Evolutionary conservation across 305 asterid species (phyloP).

Genomic region (Coffea humblotiana): DNA sequence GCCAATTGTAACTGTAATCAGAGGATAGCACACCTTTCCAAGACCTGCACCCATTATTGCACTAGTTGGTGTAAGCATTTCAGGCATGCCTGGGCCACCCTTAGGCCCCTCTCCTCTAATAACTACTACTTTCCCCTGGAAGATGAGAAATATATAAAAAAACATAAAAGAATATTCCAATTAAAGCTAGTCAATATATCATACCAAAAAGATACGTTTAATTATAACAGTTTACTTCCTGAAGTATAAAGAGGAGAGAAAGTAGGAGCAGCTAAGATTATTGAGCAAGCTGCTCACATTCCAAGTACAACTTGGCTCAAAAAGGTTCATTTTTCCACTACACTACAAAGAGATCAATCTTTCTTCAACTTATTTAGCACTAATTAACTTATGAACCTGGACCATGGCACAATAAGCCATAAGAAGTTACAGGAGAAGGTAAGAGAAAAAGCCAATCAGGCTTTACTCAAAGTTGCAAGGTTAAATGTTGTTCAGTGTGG

Average conservation of each 20-base stretch:
- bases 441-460: too few species aligned
- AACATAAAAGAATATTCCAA: neutral
- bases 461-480: too few species aligned
- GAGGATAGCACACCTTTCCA: conserved; percentile 63
- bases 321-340: too few species aligned
- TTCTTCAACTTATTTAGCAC: too few species aligned
- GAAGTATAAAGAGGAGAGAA: neutral
- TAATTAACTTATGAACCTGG: too few species aligned
- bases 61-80: conserved; percentile 98
- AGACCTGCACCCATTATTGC: conserved; percentile 99
- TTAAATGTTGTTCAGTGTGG: too few species aligned
- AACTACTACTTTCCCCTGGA: conserved; percentile 91
- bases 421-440: too few species aligned
- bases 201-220: neutral
- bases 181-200: neutral
- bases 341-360: too few species aligned
- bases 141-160: conserved; percentile 1
- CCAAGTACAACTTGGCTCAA: too few species aligned
- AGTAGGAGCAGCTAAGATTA: neutral
- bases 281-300: too few species aligned
- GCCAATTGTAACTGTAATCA: neutral
- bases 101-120: conserved; percentile 99
- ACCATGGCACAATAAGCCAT: too few species aligned
- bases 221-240: neutral
- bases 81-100: conserved; percentile 99